Percentiles rank a stretch among this genome's conserved stretches.
These are phyloP conservation scores for Potentilla sterilis DNA, from an alignment of 306 rosid genomes.

Conservation along the genomic window DNA sequence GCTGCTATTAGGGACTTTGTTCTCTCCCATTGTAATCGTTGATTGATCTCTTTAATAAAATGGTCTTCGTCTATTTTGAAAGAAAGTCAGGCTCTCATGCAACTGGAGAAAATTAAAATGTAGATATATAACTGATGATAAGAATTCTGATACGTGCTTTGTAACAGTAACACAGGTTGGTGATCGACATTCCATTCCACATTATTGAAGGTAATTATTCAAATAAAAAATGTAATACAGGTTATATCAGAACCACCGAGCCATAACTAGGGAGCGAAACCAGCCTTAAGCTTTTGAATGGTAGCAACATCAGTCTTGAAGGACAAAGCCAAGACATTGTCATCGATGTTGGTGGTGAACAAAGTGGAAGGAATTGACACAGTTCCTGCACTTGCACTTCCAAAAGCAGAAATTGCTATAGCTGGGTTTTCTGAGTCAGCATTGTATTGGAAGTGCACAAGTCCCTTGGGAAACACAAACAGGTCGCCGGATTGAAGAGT, in stretches of 20 bases:
- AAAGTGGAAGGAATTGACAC: conserved; percentile 11
- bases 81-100: not conserved
- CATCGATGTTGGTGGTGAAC: not conserved
- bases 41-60: too few species aligned
- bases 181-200: not conserved
- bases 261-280: not conserved
- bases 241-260: not conserved
- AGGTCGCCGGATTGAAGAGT: not conserved
- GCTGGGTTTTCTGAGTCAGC: conserved; percentile 4
- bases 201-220: not conserved
- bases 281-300: conserved; percentile 18
- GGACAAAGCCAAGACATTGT: conserved; percentile 7
- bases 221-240: not conserved
- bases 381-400: conserved; percentile 23
- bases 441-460: conserved; percentile 14
- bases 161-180: not conserved
- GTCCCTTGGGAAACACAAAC: conserved; percentile 22
- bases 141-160: not conserved
- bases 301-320: conserved; percentile 18
- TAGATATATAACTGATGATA: not conserved
- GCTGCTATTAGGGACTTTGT: too few species aligned
- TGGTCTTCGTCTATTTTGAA: not conserved
- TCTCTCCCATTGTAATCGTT: too few species aligned
- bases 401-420: conserved; percentile 12
- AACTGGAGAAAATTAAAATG: not conserved